Evolutionary conservation across 148 eudicot species (phyloP).

Genomic region (Dysphania ambrosioides): DNA sequence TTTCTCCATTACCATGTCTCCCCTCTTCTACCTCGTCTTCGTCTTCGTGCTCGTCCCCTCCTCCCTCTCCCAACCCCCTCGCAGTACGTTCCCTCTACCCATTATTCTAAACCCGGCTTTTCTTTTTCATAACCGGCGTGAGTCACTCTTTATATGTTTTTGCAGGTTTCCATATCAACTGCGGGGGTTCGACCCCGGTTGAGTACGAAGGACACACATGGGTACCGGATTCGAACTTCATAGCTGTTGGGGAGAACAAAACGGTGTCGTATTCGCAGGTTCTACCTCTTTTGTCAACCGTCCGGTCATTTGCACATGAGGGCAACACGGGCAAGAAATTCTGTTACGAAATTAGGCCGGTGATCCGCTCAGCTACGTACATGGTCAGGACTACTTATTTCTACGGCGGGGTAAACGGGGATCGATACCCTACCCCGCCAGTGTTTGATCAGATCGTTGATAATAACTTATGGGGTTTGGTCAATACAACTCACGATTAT

Average conservation of each 20-base stretch:
- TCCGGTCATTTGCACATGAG: slow-evolving; percentile 55
- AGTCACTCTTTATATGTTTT: no score
- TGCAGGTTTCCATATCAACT: slow-evolving; percentile 58
- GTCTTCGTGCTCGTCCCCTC: slow-evolving; percentile 19
- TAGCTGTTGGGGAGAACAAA: slow-evolving; percentile 47
- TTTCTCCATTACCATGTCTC: slow-evolving; percentile 29
- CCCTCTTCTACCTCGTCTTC: slow-evolving; percentile 24
- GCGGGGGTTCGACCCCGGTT: slow-evolving; percentile 48
- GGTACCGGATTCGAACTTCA: slow-evolving; percentile 50
- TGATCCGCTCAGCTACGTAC: slow-evolving; percentile 46
- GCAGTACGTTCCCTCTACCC: slow-evolving; percentile 34
- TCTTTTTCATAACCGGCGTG: no score
- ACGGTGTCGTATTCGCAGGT: slow-evolving; percentile 30
- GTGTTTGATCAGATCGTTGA: slow-evolving; percentile 93
- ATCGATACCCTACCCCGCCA: slow-evolving; percentile 41
- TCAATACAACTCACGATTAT: slow-evolving; percentile 83
- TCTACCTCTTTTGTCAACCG: slow-evolving; percentile 48
- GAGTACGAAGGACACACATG: slow-evolving; percentile 42
- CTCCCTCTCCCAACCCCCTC: slow-evolving; percentile 46
- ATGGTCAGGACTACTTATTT: slow-evolving; percentile 72
- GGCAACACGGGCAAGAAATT: slow-evolving; percentile 54
- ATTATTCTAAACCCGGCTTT: no score
- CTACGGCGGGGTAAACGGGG: slow-evolving; percentile 79
- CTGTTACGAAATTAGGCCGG: slow-evolving; percentile 65
- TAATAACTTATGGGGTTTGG: slow-evolving; percentile 72